Evolutionary conservation across 129 eudicot genomes (phyloP).

Genomic region (Flaveria brownii): DNA sequence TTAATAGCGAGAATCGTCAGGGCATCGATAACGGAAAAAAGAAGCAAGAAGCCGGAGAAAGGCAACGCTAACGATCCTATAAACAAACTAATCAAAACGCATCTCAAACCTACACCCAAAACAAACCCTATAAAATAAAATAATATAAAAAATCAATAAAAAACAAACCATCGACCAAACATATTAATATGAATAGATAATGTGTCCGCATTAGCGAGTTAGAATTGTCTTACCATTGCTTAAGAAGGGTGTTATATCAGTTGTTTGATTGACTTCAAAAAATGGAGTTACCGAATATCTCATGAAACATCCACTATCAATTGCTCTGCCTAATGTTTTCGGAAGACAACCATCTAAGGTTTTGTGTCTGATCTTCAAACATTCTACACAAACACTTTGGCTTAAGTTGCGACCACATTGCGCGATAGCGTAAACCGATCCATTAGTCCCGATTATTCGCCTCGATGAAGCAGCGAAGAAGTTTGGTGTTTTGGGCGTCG

Average conservation of each 20-base stretch:
- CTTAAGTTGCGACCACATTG: slow-evolving; percentile 49
- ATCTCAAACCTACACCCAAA: too few relatives aligned
- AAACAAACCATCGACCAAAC: too few relatives aligned
- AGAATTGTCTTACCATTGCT: slow-evolving; percentile 34
- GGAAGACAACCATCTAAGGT: slow-evolving; percentile 49
- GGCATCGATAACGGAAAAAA: too few relatives aligned
- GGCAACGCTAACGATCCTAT: too few relatives aligned
- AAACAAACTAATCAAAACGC: too few relatives aligned
- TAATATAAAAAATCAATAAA: too few relatives aligned
- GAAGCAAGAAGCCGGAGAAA: too few relatives aligned
- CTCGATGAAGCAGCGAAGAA: slow-evolving; percentile 49
- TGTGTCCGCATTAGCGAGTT: too few relatives aligned
- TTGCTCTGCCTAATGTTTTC: slow-evolving; percentile 46
- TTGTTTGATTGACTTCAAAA: slow-evolving; percentile 51
- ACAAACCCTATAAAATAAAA: too few relatives aligned
- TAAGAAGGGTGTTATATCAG: slow-evolving; percentile 42
- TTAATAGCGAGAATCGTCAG: too few relatives aligned
- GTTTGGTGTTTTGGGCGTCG: slow-evolving; percentile 47
- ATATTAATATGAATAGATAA: too few relatives aligned
- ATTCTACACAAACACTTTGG: slow-evolving; percentile 44
- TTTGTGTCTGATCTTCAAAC: slow-evolving; percentile 34
- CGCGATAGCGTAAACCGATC: slow-evolving; percentile 44
- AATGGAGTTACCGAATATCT: slow-evolving; percentile 51
- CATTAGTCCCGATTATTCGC: slow-evolving; percentile 19
- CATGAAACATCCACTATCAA: slow-evolving; percentile 58